phyloP scores from a whole-genome alignment of 2,329 filamentous ascomycete genomes.

The Lecanicillium sp. region DNA sequence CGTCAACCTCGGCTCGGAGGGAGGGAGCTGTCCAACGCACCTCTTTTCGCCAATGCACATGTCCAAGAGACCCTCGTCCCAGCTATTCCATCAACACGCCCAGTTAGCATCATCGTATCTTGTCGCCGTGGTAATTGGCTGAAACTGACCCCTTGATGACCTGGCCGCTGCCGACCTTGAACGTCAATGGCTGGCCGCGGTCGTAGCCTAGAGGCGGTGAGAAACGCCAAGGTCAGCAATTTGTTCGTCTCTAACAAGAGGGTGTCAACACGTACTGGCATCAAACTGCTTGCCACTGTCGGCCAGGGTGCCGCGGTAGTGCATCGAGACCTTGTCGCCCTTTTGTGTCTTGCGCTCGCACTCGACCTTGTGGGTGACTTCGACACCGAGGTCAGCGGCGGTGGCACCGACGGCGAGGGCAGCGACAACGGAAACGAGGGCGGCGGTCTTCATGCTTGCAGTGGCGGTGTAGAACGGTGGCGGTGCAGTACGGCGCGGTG shows the following conservation, averaged over 20 bases:
- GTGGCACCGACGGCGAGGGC: constrained; percentile 43
- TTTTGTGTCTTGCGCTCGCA: constrained; percentile 71
- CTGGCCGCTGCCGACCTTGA: constrained; percentile 69
- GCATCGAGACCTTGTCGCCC: constrained; percentile 76
- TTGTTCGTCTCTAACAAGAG: background rate
- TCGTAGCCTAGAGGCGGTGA: too few species aligned
- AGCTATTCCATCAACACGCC: constrained; percentile 38
- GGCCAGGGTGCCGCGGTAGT: constrained; percentile 79
- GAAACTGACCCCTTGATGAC: constrained; percentile 80
- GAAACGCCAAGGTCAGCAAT: constrained; percentile 5
- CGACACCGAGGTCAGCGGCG: constrained; percentile 62
- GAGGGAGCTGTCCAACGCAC: constrained; percentile 23
- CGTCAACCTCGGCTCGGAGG: constrained; percentile 5
- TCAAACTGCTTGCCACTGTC: constrained; percentile 74
- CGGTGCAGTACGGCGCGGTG: background rate
- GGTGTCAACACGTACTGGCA: constrained; percentile 49
- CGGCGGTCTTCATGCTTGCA: constrained; percentile 40
- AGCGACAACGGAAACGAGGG: constrained; percentile 44
- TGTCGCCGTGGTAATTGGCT: too few species aligned
- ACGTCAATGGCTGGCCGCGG: constrained; percentile 65
- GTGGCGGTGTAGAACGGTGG: background rate
- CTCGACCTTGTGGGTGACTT: constrained; percentile 64
- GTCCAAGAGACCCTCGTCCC: constrained; percentile 82
- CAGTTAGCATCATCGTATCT: constrained; percentile 13
- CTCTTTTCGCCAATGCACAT: constrained; percentile 96